phyloP scores from a whole-genome alignment of 768 basidiomycete genomes.

The Boletus eberwhitei region DNA sequence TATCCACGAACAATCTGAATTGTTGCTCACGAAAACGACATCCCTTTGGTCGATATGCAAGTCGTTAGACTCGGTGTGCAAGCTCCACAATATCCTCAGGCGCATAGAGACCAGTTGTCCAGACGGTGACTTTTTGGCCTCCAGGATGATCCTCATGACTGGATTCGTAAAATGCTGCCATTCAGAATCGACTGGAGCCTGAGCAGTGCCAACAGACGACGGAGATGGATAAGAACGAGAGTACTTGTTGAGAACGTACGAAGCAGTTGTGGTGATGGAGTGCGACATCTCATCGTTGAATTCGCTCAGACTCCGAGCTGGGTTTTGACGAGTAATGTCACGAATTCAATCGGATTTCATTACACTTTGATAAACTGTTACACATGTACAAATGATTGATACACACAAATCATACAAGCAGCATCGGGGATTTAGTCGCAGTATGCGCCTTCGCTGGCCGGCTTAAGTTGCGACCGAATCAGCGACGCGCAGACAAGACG shows the following conservation, averaged over 20 bases:
- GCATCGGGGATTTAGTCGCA: constrained; percentile 51
- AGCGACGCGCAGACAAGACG: not conserved
- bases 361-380: not conserved
- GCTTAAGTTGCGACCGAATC: constrained; percentile 40
- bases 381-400: not conserved
- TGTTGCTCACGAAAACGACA: constrained; percentile 59
- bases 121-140: constrained; percentile 49
- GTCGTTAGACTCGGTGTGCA: constrained; percentile 39
- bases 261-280: constrained; percentile 53
- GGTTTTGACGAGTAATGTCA: not conserved
- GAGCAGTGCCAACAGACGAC: constrained; percentile 6
- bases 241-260: constrained; percentile 59
- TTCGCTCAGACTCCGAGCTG: not conserved
- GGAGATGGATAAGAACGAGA: constrained; percentile 56
- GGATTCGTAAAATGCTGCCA: constrained; percentile 84
- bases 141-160: constrained; percentile 56
- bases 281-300: constrained; percentile 24
- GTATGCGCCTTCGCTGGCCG: constrained; percentile 79
- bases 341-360: not conserved
- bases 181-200: constrained; percentile 39
- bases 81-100: constrained; percentile 61
- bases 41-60: constrained; percentile 47
- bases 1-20: not conserved
- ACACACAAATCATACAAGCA: not conserved
- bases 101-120: constrained; percentile 60